Conservation (phyloP, 2,329 filamentous ascomycete species). For the Diaporthe eres region DNA sequence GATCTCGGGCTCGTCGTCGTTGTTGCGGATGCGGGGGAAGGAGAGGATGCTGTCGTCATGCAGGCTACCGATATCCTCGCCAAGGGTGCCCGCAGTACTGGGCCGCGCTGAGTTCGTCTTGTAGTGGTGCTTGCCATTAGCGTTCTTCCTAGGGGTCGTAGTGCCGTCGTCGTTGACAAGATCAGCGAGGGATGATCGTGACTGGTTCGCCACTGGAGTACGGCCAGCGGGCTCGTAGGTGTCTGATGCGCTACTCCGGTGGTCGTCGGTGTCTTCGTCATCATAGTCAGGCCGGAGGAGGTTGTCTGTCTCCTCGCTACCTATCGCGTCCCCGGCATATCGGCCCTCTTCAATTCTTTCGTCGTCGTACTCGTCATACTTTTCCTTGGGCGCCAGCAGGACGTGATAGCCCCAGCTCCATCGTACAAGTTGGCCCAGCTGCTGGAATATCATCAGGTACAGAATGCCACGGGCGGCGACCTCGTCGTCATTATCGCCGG, state of each 20-base stretch:
- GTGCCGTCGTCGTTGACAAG: slow-evolving; percentile 28
- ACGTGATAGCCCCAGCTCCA: slow-evolving; percentile 99
- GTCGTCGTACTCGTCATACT: slow-evolving; percentile 75
- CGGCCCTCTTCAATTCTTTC: slow-evolving; percentile 70
- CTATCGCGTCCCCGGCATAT: slow-evolving; percentile 63
- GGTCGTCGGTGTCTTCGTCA: slow-evolving; percentile 54
- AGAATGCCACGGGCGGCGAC: slow-evolving; percentile 94
- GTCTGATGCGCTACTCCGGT: slow-evolving; percentile 57
- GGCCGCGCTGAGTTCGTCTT: slow-evolving; percentile 42
- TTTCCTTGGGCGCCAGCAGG: slow-evolving; percentile 86
- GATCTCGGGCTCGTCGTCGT: slow-evolving; percentile 57
- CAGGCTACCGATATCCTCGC: slow-evolving; percentile 44
- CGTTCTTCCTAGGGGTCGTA: slow-evolving; percentile 50
- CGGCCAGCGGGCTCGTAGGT: slow-evolving; percentile 68
- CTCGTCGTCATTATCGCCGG: slow-evolving; percentile 94
- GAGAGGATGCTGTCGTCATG: slow-evolving; percentile 69
- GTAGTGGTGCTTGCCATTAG: slow-evolving; percentile 48
- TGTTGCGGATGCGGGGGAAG: slow-evolving; percentile 70
- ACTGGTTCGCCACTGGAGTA: slow-evolving; percentile 67
- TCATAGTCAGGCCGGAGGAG: slow-evolving; percentile 64
- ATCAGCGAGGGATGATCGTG: slow-evolving; percentile 60
- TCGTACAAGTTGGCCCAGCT: slow-evolving; percentile 92
- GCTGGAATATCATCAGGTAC: slow-evolving; percentile 97
- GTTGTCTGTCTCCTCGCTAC: slow-evolving; percentile 60
- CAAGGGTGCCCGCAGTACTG: slow-evolving; percentile 37